Conservation (phyloP, 1,284 basidiomycete genomes). For the Boletellus sp. region DNA sequence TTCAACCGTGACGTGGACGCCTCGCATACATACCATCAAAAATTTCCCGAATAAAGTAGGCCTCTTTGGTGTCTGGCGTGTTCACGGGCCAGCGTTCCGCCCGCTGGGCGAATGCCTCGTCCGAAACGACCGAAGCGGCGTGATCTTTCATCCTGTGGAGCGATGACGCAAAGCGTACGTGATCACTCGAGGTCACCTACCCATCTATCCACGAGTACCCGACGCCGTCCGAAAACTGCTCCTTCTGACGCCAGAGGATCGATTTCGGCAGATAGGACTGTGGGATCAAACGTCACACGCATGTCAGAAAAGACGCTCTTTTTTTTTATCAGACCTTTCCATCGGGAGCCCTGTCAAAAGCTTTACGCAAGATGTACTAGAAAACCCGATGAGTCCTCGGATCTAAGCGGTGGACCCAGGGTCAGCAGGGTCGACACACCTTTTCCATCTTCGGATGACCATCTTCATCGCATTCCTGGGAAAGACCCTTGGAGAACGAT, state of each 20-base stretch:
- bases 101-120: conserved; percentile 78
- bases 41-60: conserved; percentile 90
- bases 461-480: conserved; percentile 78
- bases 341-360: conserved; percentile 87
- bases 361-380: conserved; percentile 95
- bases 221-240: conserved; percentile 99
- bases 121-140: conserved; percentile 72
- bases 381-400: conserved; percentile 8
- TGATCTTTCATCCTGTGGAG: conserved; percentile 81
- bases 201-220: conserved; percentile 99
- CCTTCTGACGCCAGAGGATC: conserved; percentile 99
- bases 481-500: conserved; percentile 82
- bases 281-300: conserved; percentile 3
- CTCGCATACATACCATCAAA: conserved; percentile 79
- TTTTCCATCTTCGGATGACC: conserved; percentile 93
- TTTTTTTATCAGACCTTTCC: conserved; percentile 55
- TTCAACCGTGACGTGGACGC: conserved; percentile 27
- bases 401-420: not conserved
- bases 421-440: conserved; percentile 40
- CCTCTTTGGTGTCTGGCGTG: conserved; percentile 96
- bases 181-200: conserved; percentile 37
- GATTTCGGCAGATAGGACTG: conserved; percentile 91
- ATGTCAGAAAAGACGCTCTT: not conserved
- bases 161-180: not conserved
- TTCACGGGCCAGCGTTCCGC: conserved; percentile 77